These are phyloP conservation scores for Sherardia arvensis DNA, from an alignment of 257 asterid genomes.

Conservation along the genomic window DNA sequence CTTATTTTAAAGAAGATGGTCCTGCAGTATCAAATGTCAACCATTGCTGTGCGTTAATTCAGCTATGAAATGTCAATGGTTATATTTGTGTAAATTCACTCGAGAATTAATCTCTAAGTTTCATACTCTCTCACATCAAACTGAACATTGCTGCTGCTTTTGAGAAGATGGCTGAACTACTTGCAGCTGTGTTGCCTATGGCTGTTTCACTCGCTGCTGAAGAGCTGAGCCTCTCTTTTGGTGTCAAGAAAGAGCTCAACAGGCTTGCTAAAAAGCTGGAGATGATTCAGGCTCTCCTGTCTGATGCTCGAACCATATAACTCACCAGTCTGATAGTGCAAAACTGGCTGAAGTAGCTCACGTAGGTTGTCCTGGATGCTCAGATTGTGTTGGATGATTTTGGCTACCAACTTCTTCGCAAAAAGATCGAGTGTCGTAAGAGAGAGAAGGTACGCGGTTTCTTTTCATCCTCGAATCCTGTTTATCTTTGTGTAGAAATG, in stretches of 20 bases:
- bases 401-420: conserved; percentile 5
- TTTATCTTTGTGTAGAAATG: not conserved
- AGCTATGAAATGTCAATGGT: no score
- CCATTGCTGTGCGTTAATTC: no score
- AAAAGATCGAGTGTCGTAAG: not conserved
- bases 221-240: no score
- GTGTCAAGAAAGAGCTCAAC: not conserved
- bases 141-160: no score
- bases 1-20: no score
- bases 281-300: not conserved
- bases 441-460: conserved; percentile 8
- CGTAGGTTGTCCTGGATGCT: conserved; percentile 12
- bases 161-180: not conserved
- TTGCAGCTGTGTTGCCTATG: not conserved
- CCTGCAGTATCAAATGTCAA: no score
- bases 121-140: no score
- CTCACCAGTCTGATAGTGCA: not conserved
- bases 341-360: conserved; percentile 20
- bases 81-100: no score
- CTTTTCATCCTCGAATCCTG: not conserved
- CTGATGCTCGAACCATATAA: conserved; percentile 13
- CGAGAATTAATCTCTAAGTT: no score
- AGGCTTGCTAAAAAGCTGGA: not conserved
- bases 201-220: conserved; percentile 2
- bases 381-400: conserved; percentile 16